Evolutionary conservation across 2,329 filamentous ascomycete genomes (phyloP).

Genomic region (Fusarium anthophilum): DNA sequence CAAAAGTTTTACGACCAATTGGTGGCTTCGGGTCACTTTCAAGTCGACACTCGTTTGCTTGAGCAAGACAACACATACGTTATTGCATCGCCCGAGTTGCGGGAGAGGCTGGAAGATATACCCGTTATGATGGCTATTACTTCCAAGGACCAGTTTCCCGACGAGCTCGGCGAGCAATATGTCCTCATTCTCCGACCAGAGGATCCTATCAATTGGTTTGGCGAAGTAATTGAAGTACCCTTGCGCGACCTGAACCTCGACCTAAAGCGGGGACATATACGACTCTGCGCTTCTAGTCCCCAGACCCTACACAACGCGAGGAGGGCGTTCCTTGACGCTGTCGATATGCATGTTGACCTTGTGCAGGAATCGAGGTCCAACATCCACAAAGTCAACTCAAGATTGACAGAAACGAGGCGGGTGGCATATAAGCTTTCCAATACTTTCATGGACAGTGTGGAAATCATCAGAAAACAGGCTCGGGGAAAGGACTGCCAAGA

Average conservation of each 20-base stretch:
- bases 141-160: conserved; percentile 64
- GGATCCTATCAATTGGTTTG: conserved; percentile 81
- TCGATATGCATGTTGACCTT: conserved; percentile 86
- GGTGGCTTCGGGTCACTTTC: conserved; percentile 84
- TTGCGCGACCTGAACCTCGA: conserved; percentile 84
- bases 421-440: conserved; percentile 97
- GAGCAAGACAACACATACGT: conserved; percentile 82
- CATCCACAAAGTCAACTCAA: conserved; percentile 87
- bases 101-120: conserved; percentile 80
- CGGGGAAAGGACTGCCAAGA: conserved; percentile 89
- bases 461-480: conserved; percentile 88
- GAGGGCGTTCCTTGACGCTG: conserved; percentile 77
- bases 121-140: conserved; percentile 83
- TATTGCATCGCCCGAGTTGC: conserved; percentile 83
- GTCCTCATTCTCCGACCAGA: conserved; percentile 87
- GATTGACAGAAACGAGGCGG: conserved; percentile 92
- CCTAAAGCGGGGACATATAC: conserved; percentile 84
- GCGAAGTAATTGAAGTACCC: conserved; percentile 74
- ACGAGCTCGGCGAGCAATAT: conserved; percentile 80
- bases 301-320: conserved; percentile 83
- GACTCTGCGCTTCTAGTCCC: conserved; percentile 88
- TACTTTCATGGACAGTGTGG: conserved; percentile 98
- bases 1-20: conserved; percentile 84
- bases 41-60: conserved; percentile 76
- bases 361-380: conserved; percentile 94